Percentiles rank a stretch among this genome's conserved stretches.
phyloP scores from a whole-genome alignment of 306 rosid genomes.

The Corylus americana region DNA sequence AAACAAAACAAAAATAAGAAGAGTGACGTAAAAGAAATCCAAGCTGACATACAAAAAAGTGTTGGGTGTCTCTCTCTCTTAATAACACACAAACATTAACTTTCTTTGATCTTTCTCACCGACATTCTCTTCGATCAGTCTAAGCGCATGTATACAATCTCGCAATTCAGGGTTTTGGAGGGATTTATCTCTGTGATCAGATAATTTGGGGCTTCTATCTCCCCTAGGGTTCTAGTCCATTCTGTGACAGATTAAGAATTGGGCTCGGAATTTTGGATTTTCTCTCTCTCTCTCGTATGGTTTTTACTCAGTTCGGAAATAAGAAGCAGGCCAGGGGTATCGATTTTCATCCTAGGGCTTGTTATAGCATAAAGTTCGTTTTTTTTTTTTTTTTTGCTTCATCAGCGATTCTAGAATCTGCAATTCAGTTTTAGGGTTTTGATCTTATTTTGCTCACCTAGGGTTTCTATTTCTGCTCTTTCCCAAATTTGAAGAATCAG shows the following conservation, averaged over 20 bases:
- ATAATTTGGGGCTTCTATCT: neutral
- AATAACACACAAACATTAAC: neutral
- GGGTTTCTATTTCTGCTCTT: neutral
- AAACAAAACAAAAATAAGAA: no score
- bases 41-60: neutral
- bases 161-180: neutral
- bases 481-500: neutral
- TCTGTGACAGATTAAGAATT: neutral
- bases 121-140: neutral
- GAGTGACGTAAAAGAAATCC: neutral
- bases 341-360: conserved; percentile 16
- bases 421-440: neutral
- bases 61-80: neutral
- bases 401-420: neutral
- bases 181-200: neutral
- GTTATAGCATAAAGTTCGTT: neutral
- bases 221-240: neutral
- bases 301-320: neutral
- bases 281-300: conserved; percentile 6
- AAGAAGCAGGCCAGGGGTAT: neutral
- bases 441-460: neutral
- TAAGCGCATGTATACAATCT: neutral
- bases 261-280: conserved; percentile 6
- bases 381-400: neutral
- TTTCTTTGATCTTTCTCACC: neutral